A percentile compares a stretch with the other conserved stretches of the same genome.
These are phyloP conservation scores for Citrus trifoliata DNA, from an alignment of 345 rosid species.

Conservation along the genomic window DNA sequence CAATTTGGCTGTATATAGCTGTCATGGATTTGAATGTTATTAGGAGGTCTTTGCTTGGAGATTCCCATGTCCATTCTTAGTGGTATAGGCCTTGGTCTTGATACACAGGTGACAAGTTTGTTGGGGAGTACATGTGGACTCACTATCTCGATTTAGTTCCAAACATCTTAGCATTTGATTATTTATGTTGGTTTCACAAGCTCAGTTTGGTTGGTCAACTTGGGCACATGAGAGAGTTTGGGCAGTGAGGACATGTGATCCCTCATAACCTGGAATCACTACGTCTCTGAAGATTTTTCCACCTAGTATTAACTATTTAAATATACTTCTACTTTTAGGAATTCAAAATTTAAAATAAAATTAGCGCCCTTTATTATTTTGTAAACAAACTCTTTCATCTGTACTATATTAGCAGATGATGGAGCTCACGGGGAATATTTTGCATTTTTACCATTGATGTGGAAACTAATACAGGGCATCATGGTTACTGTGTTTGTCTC, in stretches of 20 bases:
- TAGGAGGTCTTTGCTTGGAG: neutral
- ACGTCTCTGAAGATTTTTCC: neutral
- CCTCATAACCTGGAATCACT: neutral
- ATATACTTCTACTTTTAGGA: neutral
- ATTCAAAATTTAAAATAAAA: neutral
- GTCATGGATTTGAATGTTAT: neutral
- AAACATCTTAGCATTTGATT: slow-evolving; percentile 6
- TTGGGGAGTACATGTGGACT: slow-evolving; percentile 5
- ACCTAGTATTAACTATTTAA: neutral
- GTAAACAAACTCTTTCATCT: too few relatives aligned
- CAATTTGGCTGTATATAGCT: too few relatives aligned
- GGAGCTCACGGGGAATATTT: neutral
- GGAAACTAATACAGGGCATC: neutral
- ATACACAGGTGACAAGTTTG: neutral
- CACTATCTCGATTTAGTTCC: slow-evolving; percentile 12
- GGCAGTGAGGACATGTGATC: slow-evolving; percentile 8
- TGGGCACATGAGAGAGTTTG: neutral
- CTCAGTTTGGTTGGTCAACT: neutral
- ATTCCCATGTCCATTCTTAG: neutral
- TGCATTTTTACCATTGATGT: neutral
- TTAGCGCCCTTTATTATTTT: neutral
- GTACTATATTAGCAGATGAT: neutral
- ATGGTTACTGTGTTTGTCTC: slow-evolving; percentile 11
- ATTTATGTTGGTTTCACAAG: neutral
- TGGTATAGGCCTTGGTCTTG: neutral